Evolutionary conservation across 345 rosid genomes (phyloP).

Genomic region (Salix caprea): DNA sequence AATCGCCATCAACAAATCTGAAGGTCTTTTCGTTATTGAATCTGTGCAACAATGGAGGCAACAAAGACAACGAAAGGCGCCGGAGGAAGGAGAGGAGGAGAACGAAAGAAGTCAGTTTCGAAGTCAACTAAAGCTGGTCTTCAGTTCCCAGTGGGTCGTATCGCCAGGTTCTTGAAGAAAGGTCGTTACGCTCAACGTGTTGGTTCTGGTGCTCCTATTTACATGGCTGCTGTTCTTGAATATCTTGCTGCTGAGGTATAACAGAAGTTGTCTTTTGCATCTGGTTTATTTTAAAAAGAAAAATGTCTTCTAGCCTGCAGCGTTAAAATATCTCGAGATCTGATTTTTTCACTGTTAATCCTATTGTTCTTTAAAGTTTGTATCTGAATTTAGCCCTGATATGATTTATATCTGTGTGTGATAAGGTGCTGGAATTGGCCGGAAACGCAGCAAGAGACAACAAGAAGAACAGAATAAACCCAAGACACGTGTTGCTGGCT

Average conservation of each 20-base stretch:
- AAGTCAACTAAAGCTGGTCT: constrained; percentile 21
- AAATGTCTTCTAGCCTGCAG: background rate
- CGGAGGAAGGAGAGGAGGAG: constrained; percentile 22
- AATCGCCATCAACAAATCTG: background rate
- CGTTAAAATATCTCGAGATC: background rate
- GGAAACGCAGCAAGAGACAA: constrained; percentile 26
- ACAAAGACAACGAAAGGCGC: constrained; percentile 17
- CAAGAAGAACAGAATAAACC: constrained; percentile 29
- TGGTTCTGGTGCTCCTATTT: constrained; percentile 19
- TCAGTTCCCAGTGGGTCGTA: constrained; percentile 25
- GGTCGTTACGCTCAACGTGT: constrained; percentile 21
- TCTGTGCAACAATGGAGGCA: background rate
- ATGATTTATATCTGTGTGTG: background rate
- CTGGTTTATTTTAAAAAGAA: background rate
- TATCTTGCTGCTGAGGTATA: constrained; percentile 28
- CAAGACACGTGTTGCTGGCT: constrained; percentile 17
- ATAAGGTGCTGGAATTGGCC: constrained; percentile 22
- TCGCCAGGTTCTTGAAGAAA: constrained; percentile 16
- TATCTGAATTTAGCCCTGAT: too few species aligned
- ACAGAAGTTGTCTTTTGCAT: background rate
- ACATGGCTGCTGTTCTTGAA: constrained; percentile 23
- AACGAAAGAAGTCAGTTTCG: constrained; percentile 14
- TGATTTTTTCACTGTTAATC: background rate
- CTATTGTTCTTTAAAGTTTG: too few species aligned
- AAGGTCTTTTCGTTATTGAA: background rate